Percentiles rank a stretch among this genome's conserved stretches.
Conservation (phyloP, 352 stramenopile species). For the Plasmopara viticola region DNA sequence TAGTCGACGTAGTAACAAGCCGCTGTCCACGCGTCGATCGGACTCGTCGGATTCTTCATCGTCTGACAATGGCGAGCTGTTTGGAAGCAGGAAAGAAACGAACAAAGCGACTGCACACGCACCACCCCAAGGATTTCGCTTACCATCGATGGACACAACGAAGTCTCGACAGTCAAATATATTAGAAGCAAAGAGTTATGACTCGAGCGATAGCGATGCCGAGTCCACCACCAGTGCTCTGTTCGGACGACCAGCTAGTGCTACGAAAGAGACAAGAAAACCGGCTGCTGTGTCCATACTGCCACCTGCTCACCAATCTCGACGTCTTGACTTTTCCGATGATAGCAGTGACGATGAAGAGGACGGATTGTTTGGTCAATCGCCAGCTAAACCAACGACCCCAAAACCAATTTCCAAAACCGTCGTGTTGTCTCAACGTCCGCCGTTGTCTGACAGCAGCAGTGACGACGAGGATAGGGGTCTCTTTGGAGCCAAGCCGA, state of each 20-base stretch:
- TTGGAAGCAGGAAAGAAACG: conserved; percentile 28
- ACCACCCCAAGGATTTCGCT: conserved; percentile 21
- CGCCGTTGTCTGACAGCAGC: conserved; percentile 13
- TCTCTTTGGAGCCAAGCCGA: conserved; percentile 45
- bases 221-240: conserved; percentile 32
- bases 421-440: conserved; percentile 1
- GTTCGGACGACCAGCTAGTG: conserved; percentile 26
- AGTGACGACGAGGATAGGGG: conserved; percentile 50
- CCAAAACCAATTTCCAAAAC: neutral
- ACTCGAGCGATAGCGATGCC: conserved; percentile 38
- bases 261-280: conserved; percentile 1
- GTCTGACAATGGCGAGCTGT: conserved; percentile 29
- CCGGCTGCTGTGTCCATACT: neutral
- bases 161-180: conserved; percentile 11
- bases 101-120: conserved; percentile 9
- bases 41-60: conserved; percentile 42
- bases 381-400: neutral
- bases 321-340: conserved; percentile 4
- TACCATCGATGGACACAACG: conserved; percentile 19
- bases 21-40: conserved; percentile 23
- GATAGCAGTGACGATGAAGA: conserved; percentile 1
- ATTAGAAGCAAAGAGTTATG: conserved; percentile 17
- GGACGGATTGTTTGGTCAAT: conserved; percentile 1
- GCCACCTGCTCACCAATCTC: conserved; percentile 2
- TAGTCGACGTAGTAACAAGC: conserved; percentile 19